Evolutionary conservation across 805 yeast genomes (phyloP), one percentile per base, ranked within the genome.

Genomic region (Nakazawaea wyomingensis): DNA sequence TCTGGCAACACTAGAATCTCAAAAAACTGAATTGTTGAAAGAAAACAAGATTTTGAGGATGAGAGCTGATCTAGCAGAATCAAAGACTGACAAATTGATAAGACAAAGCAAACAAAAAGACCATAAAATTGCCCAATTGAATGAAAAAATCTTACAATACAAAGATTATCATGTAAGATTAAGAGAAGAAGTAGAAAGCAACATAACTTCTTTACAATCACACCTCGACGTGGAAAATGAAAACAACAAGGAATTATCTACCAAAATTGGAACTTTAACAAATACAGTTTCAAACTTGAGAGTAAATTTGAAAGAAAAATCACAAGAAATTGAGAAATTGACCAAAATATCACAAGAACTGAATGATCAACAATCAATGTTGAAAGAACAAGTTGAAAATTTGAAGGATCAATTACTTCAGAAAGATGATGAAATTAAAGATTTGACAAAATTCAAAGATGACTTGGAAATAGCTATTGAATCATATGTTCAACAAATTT

Each of bases 331-430:
- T 28, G 42, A 39, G 5, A 20, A 18, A 5, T 32, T 39, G 30
- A 27, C 33, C 8, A 29, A 17, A 5, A 16, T 18, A 13, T 34
- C 17, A 19, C 18, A 30, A 17, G 40, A 36, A 13, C 19, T 38
- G 11, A 46, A 37, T 37, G 30, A 13, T 53, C 56, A 18, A 50
- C 0, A n/a, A 29, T 1, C 18, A 42, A 4, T 40, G 51, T 9
- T 5, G n/a, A n/a, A n/a, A n/a, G n/a, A n/a, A n/a, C n/a, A n/a
- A n/a, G n/a, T n/a, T n/a, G n/a, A 49, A 17, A 40, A 45, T 17
- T 45, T 57, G 19, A 54, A 52, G 28, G 46, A 48, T 9, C 45
- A 58, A 41, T 38, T 59, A n/a, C n/a, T n/a, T n/a, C n/a, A n/a
- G n/a, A n/a, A n/a, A n/a, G n/a, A n/a, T n/a, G n/a, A n/a, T n/a